Conservation (phyloP, 768 basidiomycete genomes). For the Mrakia frigida region DNA sequence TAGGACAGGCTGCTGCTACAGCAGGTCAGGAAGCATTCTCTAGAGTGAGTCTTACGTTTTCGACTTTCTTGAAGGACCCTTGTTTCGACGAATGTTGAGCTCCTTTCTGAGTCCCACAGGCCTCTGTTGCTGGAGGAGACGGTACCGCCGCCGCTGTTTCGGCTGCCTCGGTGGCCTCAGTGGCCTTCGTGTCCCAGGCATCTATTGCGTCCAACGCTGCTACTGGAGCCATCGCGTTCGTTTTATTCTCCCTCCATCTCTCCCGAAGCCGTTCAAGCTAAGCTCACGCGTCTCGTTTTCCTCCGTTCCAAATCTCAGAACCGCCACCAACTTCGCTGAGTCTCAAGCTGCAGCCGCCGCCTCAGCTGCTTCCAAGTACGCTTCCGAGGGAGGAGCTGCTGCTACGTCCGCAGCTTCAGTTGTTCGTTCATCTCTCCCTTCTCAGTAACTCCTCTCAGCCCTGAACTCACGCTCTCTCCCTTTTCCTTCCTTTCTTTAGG, state of each 20-base stretch:
- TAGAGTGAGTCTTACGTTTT: neutral
- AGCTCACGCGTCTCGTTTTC: neutral
- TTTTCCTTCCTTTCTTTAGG: neutral
- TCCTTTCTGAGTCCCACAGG: neutral
- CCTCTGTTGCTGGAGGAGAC: conserved; percentile 2
- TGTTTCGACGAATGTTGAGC: neutral
- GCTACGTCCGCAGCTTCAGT: neutral
- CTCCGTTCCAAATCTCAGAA: neutral
- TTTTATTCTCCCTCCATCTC: neutral
- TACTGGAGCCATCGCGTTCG: neutral
- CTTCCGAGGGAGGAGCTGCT: neutral
- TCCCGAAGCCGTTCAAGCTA: neutral
- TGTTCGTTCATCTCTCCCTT: neutral
- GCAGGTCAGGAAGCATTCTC: neutral
- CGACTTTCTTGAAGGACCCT: too few relatives aligned
- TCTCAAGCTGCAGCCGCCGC: conserved; percentile 6
- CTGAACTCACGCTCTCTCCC: neutral
- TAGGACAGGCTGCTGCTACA: neutral
- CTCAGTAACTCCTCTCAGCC: too few relatives aligned
- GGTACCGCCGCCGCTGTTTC: neutral
- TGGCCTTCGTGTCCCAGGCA: neutral
- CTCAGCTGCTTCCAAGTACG: neutral
- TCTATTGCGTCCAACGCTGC: neutral
- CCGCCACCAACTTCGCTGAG: conserved; percentile 2
- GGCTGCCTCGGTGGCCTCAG: neutral